Evolutionary conservation across 2,329 filamentous ascomycete genomes (phyloP).

Genomic region (Cercospora beticola): DNA sequence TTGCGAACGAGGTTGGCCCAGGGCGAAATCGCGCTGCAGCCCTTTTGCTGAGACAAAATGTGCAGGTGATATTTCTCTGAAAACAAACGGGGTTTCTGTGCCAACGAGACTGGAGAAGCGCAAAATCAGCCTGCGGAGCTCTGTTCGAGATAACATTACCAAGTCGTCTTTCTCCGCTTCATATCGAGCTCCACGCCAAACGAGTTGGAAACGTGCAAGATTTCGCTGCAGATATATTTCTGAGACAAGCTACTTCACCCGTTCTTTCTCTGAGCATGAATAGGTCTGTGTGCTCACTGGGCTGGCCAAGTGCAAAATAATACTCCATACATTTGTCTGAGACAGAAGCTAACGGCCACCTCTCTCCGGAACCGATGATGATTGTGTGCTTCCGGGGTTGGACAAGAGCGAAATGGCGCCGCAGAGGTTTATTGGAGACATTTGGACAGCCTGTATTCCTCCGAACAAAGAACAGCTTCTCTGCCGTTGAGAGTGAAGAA

Average conservation of each 20-base stretch:
- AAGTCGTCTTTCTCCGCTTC: neutral
- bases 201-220: neutral
- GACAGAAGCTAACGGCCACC: neutral
- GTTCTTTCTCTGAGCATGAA: neutral
- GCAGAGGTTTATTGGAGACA: too few species aligned
- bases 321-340: neutral
- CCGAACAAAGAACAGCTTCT: too few species aligned
- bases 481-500: too few species aligned
- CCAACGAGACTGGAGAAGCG: neutral
- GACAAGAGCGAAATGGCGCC: neutral
- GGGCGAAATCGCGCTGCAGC: neutral
- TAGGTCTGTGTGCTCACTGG: neutral
- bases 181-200: neutral
- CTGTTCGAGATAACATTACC: neutral
- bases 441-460: too few species aligned
- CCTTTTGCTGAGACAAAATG: neutral
- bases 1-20: neutral
- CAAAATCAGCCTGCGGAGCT: neutral
- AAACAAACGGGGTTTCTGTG: neutral
- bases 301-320: neutral
- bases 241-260: neutral
- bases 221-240: neutral
- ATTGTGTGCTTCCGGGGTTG: neutral
- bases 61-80: neutral
- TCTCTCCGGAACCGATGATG: neutral